Evolutionary conservation across 768 basidiomycete species (phyloP), one percentile per base, ranked within the genome.

Genomic region (Fistulinella prunicolor): DNA sequence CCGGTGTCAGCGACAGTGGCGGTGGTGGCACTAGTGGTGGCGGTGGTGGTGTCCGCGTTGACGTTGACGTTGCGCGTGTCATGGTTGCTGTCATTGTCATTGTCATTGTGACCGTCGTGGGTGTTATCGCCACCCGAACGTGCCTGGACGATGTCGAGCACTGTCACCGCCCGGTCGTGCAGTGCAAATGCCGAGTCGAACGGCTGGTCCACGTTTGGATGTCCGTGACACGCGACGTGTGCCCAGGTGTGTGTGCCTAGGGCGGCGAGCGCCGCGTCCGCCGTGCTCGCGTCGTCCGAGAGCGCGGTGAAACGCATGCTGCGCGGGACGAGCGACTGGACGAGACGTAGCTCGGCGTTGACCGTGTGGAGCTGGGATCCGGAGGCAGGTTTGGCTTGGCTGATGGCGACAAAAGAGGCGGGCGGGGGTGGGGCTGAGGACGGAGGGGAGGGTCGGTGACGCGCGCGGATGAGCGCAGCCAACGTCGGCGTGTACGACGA

Each of bases 401-500:
- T 50, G 42, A 65, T 56, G 12, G 63, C 51, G 16, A 55, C 9
- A 13, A 60, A 56, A 1, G 52, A 32, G 14, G 53, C 37, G 6
- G 38, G 44, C 35, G n/a, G 44, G 38, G 46, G 43, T 7, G 37
- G 30, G 7, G 32, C 1, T 6, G 29, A 34, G 34, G 28, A 5
- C 1, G 37, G 21, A 10, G 36, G 6, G 4, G 29, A 16, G 2
- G 28, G 21, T 19, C 20, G 44, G 13, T 28, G 32, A 6, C 68
- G 58, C 7, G 61, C 56, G 6, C 59, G 56, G 20, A 63, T 51
- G 10, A 70, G 55, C 6, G 70, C 64, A 9, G 56, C 46, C 3
- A 70, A 17, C 0, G 65, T 63, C 0, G 70, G 68, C 6, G 66
- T 70, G 42, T 70, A 70, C 10, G 68, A 70, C 6, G 70, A 70